Percentiles rank a stretch among this genome's conserved stretches.
Conservation (phyloP, 2,329 filamentous ascomycete species). For the Metarhizium anisopliae region DNA sequence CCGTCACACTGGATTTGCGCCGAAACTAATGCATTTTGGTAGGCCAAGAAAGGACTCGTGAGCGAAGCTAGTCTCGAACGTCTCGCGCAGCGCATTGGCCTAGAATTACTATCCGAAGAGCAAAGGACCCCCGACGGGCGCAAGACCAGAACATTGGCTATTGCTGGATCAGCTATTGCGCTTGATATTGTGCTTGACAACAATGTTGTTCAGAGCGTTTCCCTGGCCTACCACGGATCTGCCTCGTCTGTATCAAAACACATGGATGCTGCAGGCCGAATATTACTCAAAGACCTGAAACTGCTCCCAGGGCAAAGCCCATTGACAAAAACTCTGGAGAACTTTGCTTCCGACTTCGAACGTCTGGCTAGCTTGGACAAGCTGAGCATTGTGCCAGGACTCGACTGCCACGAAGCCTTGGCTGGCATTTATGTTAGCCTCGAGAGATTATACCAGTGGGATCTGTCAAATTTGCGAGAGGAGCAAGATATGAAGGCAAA, state of each 20-base stretch:
- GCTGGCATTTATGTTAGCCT: constrained; percentile 65
- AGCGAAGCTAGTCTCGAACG: constrained; percentile 69
- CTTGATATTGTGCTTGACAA: constrained; percentile 54
- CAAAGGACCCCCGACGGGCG: constrained; percentile 35
- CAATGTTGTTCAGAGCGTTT: constrained; percentile 53
- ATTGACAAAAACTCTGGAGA: constrained; percentile 60
- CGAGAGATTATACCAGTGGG: constrained; percentile 60
- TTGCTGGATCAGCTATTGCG: constrained; percentile 52
- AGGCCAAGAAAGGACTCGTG: constrained; percentile 51
- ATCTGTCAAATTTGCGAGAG: constrained; percentile 49
- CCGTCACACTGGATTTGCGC: not conserved
- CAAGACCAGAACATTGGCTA: constrained; percentile 46
- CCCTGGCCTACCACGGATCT: constrained; percentile 54
- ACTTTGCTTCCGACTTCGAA: constrained; percentile 64
- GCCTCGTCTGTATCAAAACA: constrained; percentile 50
- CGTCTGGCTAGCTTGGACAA: constrained; percentile 61
- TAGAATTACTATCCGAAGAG: constrained; percentile 54
- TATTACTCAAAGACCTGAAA: constrained; percentile 57
- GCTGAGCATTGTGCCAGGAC: constrained; percentile 55
- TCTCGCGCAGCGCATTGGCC: constrained; percentile 56
- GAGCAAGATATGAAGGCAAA: constrained; percentile 35
- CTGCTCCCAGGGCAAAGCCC: constrained; percentile 51
- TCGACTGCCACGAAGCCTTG: constrained; percentile 72
- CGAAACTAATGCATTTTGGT: constrained; percentile 4
- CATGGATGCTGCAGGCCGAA: constrained; percentile 51